Evolutionary conservation across 1,284 basidiomycete genomes (phyloP).

Genomic region (Trametes sp.): DNA sequence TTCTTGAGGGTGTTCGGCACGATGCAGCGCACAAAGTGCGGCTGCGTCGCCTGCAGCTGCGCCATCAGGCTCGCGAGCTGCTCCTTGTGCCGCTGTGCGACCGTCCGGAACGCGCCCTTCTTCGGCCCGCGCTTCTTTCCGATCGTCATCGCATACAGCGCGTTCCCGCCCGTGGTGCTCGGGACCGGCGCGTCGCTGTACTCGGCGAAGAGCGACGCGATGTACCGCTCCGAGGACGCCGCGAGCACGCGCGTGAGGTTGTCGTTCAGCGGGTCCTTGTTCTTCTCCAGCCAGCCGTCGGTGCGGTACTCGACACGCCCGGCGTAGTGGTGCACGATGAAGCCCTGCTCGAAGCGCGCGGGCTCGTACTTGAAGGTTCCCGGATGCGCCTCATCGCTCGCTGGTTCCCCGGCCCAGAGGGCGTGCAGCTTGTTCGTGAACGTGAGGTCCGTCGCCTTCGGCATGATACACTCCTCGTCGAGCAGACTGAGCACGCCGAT

Average conservation of each 20-base stretch:
- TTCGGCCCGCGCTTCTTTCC: constrained; percentile 86
- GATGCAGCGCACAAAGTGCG: constrained; percentile 98
- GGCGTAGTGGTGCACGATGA: constrained; percentile 96
- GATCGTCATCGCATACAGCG: constrained; percentile 52
- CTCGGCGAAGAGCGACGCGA: constrained; percentile 88
- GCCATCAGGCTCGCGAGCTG: constrained; percentile 93
- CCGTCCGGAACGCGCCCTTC: constrained; percentile 97
- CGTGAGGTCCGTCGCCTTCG: constrained; percentile 93
- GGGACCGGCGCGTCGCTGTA: constrained; percentile 61
- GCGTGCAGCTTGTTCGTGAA: constrained; percentile 93
- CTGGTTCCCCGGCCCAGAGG: constrained; percentile 66
- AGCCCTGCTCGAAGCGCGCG: constrained; percentile 92
- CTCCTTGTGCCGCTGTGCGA: constrained; percentile 96
- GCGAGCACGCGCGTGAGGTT: constrained; percentile 93
- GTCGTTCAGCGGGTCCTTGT: constrained; percentile 99
- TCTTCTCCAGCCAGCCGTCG: constrained; percentile 98
- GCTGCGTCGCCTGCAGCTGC: constrained; percentile 94
- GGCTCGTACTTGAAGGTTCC: constrained; percentile 88
- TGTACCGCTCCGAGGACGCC: constrained; percentile 83
- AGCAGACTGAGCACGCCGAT: constrained; percentile 95
- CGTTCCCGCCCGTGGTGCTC: constrained; percentile 24
- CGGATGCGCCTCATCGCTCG: constrained; percentile 67
- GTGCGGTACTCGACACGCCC: constrained; percentile 97
- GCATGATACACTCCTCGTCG: constrained; percentile 99
- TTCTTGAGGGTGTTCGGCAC: constrained; percentile 95